Evolutionary conservation across 108 stramenopile species (phyloP), one percentile per base, ranked within the genome.

Genomic region (Poteriospumella lacustris): DNA sequence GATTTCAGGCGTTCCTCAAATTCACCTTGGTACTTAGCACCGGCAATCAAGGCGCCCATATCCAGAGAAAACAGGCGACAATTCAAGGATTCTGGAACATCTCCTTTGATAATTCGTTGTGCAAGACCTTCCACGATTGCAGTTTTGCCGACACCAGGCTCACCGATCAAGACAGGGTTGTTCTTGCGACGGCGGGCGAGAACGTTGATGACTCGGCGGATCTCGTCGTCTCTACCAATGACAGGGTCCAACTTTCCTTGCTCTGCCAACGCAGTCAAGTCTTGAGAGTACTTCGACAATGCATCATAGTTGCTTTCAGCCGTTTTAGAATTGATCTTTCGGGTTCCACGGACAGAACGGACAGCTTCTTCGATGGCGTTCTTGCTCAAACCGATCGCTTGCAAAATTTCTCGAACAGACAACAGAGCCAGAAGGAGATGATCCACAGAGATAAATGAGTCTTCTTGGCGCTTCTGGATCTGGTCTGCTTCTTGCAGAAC

Each of bases 121-220:
- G 93, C 93, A 58, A 94, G 79, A 0, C 93, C 93, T 83, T 94
- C 93, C 0, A 85, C 91, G 76, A 94, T 92, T 58, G 91, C 89
- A 24, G 90, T 91, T 80, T 92, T 92, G 5, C 91, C 91, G 1
- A 91, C 90, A 64, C 90, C 90, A 29, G 83, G 68, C 0, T 91
- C 91, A 33, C 93, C 81, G 42, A 82, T 43, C 39, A 82, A 78
- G 39, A 81, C 83, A 0, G 88, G 91, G 80, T 94, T 94, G 36
- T 90, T 91, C 81, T 94, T 94, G 26, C 91, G 90, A 31, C 93
- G 88, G n/a, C 93, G 86, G 43, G 88, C 89, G 24, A 94, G 75
- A 1, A 91, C 90, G 42, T 89, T 81, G 5, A 92, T 79, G n/a
- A 85, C 89, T 78, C 87, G 81, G n/a, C 88, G 78, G 39, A 91